Evolutionary conservation across 2,329 filamentous ascomycete genomes (phyloP).

Genomic region (Dothiorella sarmentorum): DNA sequence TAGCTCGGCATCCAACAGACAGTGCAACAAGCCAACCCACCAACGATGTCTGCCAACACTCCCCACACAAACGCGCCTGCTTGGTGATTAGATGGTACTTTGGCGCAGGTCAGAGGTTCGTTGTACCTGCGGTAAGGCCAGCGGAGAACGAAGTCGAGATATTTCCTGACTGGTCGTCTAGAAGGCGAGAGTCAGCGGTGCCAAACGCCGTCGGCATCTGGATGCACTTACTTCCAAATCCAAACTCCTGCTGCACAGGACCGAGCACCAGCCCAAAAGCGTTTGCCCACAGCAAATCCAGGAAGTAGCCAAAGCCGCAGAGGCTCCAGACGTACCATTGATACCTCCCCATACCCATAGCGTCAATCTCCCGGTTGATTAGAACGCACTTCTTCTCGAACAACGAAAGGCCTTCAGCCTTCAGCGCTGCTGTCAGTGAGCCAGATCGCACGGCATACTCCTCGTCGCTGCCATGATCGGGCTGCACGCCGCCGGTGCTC

Average conservation of each 20-base stretch:
- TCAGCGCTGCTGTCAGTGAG: constrained; percentile 1
- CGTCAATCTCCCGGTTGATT: constrained; percentile 49
- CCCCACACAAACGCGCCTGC: constrained; percentile 52
- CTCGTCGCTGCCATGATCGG: not conserved
- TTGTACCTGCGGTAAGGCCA: constrained; percentile 46
- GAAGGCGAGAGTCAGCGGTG: not conserved
- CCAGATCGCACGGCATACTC: not conserved
- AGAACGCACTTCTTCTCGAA: constrained; percentile 45
- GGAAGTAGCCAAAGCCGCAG: constrained; percentile 54
- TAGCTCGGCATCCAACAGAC: not conserved
- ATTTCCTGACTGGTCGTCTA: constrained; percentile 43
- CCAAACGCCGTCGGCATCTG: not conserved
- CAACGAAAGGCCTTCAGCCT: constrained; percentile 28
- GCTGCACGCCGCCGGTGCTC: not conserved
- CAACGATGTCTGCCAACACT: constrained; percentile 52
- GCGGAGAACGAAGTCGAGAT: constrained; percentile 55
- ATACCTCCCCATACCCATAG: constrained; percentile 52
- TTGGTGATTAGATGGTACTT: not conserved
- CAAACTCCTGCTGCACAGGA: constrained; percentile 55
- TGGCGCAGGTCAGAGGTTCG: rapidly evolving
- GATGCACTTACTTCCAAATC: constrained; percentile 39
- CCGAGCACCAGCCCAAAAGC: constrained; percentile 55
- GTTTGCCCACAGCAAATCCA: constrained; percentile 58
- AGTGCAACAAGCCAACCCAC: constrained; percentile 26
- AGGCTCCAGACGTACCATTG: constrained; percentile 53